Evolutionary conservation across 2,329 filamentous ascomycete genomes (phyloP).

Genomic region (Ophiostoma sp.): DNA sequence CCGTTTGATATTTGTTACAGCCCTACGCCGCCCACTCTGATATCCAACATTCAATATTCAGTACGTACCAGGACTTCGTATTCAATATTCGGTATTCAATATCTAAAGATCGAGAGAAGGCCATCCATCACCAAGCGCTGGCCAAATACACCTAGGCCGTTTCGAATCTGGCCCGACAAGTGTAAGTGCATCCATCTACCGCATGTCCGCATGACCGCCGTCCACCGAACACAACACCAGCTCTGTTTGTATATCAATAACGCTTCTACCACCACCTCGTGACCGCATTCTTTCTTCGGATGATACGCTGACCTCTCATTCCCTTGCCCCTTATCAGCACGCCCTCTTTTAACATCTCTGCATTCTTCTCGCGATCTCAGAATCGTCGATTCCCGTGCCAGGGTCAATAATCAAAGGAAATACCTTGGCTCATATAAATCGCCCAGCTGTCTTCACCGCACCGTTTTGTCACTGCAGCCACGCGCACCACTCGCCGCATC

Average conservation of each 20-base stretch:
- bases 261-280: background rate
- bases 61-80: too few relatives aligned
- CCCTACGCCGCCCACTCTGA: background rate
- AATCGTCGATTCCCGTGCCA: background rate
- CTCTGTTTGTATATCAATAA: background rate
- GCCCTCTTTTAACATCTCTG: background rate
- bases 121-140: too few relatives aligned
- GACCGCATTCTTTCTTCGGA: background rate
- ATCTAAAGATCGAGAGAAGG: too few relatives aligned
- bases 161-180: background rate
- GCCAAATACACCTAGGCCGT: too few relatives aligned
- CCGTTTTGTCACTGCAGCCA: too few relatives aligned
- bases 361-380: background rate
- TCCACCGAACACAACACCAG: background rate
- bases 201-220: background rate
- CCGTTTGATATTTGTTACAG: background rate
- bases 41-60: background rate
- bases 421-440: too few relatives aligned
- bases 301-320: slow-evolving; percentile 7
- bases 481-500: too few relatives aligned
- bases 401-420: background rate
- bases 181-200: slow-evolving; percentile 5
- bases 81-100: too few relatives aligned
- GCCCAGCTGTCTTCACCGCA: too few relatives aligned
- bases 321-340: slow-evolving; percentile 2